Evolutionary conservation across 768 basidiomycete species (phyloP), one percentile per base, ranked within the genome.

Genomic region (Mrakia frigida): DNA sequence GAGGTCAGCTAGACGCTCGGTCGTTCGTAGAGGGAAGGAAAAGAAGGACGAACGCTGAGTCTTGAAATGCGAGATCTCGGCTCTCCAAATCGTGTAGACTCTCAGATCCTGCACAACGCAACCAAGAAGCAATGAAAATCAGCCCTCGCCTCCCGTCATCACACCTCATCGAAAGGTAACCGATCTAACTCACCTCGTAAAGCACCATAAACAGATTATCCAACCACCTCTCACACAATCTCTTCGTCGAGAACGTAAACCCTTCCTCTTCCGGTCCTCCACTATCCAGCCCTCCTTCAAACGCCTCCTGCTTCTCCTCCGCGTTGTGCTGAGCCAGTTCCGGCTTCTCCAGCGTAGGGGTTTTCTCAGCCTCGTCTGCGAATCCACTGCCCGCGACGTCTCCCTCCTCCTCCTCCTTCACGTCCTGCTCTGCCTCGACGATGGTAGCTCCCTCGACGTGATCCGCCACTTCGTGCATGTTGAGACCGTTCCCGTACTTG

Each of bases 161-260:
- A n/a, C n/a, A n/a, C n/a, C n/a, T n/a, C n/a, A n/a, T n/a, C n/a
- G n/a, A n/a, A n/a, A n/a, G n/a, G n/a, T n/a, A n/a, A n/a, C n/a
- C n/a, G n/a, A n/a, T 39, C 50, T 31, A 56, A 52, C 87, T 52
- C 70, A 92, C 94, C 88, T 98, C 95, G 82, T 98, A 98, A 6
- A 99, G 85, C 4, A 98, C 94, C 94, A 97, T 98, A 85, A 96
- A 99, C 77, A 98, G 83, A 80, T 98, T 98, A 82, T 98, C 95
- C 67, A 99, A 86, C 97, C 97, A 98, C 70, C 96, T 87, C 82
- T 98, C 97, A 81, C 97, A 99, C 52, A 99, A 85, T 67, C 97
- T 87, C 86, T 98, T 99, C 84, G 93, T 98, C 81, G 90, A 94
- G 84, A 99, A 97, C 33, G 94, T 92, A 82, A 92, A 93, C 3